These are phyloP conservation scores for Obelidium mucronatum DNA, from an alignment of 192 early-diverging fungal species.

Conservation along the genomic window DNA sequence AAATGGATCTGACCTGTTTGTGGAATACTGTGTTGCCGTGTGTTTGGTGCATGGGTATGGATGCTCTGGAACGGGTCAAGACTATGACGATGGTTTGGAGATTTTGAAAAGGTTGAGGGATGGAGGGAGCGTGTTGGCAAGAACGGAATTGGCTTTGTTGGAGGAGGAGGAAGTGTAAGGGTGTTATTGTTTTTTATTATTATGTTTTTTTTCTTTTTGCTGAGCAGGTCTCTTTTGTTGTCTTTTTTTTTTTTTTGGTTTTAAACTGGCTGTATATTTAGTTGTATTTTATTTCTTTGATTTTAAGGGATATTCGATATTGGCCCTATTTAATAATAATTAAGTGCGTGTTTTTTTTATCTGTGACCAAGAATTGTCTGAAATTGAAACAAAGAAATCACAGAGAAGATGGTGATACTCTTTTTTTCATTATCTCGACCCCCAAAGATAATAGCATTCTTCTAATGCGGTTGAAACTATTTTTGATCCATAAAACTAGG, in stretches of 20 bases:
- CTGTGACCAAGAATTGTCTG: no score
- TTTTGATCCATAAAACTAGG: no score
- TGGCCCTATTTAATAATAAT: no score
- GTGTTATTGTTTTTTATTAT: neutral
- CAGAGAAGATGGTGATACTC: no score
- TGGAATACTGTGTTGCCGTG: constrained; percentile 21
- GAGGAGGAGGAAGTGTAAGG: neutral
- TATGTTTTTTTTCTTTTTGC: constrained; percentile 4
- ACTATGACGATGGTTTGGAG: constrained; percentile 3
- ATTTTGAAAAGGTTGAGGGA: constrained; percentile 18
- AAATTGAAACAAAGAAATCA: no score
- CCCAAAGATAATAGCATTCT: no score
- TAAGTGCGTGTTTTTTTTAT: no score
- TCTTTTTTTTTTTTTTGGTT: constrained; percentile 19
- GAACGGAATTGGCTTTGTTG: constrained; percentile 16
- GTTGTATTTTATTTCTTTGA: no score
- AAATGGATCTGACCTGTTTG: constrained; percentile 3
- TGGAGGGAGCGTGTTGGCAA: constrained; percentile 16
- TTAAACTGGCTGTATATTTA: no score
- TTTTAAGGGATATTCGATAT: no score
- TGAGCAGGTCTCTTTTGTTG: neutral
- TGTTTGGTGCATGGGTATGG: constrained; percentile 29
- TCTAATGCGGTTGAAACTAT: no score
- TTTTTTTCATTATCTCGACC: no score
- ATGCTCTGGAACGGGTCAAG: neutral